Evolutionary conservation across 192 early-diverging fungal species (phyloP).

Genomic region (Coemansia sp.): DNA sequence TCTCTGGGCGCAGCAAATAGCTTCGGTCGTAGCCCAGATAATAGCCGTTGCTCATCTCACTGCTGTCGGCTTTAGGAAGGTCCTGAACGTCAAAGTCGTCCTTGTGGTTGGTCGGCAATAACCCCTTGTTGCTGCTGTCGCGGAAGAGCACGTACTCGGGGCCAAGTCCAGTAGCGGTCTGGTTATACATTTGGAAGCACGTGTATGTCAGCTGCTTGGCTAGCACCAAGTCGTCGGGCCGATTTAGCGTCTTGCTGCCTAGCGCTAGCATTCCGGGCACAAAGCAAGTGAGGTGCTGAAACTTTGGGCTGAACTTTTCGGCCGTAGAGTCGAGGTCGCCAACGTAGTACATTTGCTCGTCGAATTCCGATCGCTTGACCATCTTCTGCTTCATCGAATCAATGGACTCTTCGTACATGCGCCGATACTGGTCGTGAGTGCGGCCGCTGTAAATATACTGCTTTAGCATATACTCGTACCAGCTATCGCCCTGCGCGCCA

Average conservation of each 20-base stretch:
- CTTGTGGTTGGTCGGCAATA: constrained; percentile 19
- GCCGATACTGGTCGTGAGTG: constrained; percentile 43
- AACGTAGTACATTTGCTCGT: constrained; percentile 44
- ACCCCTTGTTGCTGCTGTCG: constrained; percentile 31
- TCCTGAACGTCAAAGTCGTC: constrained; percentile 36
- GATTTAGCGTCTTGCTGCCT: constrained; percentile 58
- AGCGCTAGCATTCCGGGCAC: constrained; percentile 70
- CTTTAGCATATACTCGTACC: constrained; percentile 60
- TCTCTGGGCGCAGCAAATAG: constrained; percentile 71
- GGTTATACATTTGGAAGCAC: constrained; percentile 73
- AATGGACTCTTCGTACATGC: constrained; percentile 57
- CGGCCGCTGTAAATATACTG: constrained; percentile 50
- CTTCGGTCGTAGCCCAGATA: constrained; percentile 55
- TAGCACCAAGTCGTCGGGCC: constrained; percentile 54
- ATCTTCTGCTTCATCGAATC: constrained; percentile 52
- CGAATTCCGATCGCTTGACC: constrained; percentile 41
- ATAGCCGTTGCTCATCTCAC: constrained; percentile 30
- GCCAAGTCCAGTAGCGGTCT: constrained; percentile 77
- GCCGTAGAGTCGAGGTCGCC: constrained; percentile 51
- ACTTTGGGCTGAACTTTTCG: constrained; percentile 47
- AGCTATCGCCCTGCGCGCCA: constrained; percentile 56
- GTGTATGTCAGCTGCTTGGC: constrained; percentile 51
- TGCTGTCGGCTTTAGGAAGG: constrained; percentile 6
- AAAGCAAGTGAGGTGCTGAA: constrained; percentile 65
- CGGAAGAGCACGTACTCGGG: constrained; percentile 87